phyloP scores from a whole-genome alignment of 2,329 filamentous ascomycete genomes.

The Alternaria gansuensis region DNA sequence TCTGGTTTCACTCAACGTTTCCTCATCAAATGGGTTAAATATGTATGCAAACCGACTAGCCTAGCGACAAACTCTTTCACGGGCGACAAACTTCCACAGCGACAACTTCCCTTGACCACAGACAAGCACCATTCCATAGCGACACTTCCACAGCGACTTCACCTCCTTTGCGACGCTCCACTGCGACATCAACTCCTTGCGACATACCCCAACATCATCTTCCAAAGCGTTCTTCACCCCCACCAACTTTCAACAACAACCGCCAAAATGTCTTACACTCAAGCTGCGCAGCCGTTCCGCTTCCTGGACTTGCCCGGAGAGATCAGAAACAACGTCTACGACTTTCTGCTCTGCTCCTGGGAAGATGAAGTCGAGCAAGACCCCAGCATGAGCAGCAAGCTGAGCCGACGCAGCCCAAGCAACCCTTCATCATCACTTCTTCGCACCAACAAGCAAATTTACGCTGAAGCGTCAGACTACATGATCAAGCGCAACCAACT shows the following conservation, averaged over 20 bases:
- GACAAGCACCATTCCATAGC: slow-evolving; percentile 25
- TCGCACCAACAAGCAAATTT: slow-evolving; percentile 40
- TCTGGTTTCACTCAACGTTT: slow-evolving; percentile 20
- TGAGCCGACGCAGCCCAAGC: slow-evolving; percentile 32
- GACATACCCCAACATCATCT: slow-evolving; percentile 10
- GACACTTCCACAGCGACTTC: slow-evolving; percentile 21
- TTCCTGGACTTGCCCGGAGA: slow-evolving; percentile 41
- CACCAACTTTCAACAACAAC: slow-evolving; percentile 3
- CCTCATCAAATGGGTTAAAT: slow-evolving; percentile 27
- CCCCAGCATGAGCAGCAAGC: slow-evolving; percentile 23
- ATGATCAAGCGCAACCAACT: slow-evolving; percentile 43
- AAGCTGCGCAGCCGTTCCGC: slow-evolving; percentile 31
- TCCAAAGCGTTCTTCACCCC: slow-evolving; percentile 4
- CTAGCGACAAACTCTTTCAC: slow-evolving; percentile 19
- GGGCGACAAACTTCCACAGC: slow-evolving; percentile 32
- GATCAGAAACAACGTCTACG: slow-evolving; percentile 40
- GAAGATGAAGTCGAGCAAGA: slow-evolving; percentile 31
- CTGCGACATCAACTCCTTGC: slow-evolving; percentile 15
- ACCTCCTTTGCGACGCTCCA: slow-evolving; percentile 20
- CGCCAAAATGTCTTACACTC: slow-evolving; percentile 28
- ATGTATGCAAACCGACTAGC: slow-evolving; percentile 30
- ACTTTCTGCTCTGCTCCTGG: slow-evolving; percentile 40
- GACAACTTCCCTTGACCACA: slow-evolving; percentile 20
- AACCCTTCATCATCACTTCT: slow-evolving; percentile 35
- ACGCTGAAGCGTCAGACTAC: slow-evolving; percentile 40